These are phyloP conservation scores for Pseudogymnoascus sp. DNA, from an alignment of 2,329 filamentous ascomycete species.

Conservation along the genomic window DNA sequence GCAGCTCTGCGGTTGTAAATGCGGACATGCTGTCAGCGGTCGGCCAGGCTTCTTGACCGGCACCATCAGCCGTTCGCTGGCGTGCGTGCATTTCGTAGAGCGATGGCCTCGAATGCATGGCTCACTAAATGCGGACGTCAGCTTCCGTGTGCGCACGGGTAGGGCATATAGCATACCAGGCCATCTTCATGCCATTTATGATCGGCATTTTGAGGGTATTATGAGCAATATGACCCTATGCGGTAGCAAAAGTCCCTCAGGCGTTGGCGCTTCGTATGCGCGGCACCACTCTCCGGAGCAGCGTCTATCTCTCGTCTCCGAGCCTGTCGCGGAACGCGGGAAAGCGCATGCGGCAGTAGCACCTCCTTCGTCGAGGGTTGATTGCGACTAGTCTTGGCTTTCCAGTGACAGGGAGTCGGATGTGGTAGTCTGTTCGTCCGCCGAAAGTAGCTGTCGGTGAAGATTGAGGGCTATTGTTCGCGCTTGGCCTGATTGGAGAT, in stretches of 20 bases:
- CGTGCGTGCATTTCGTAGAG: slow-evolving; percentile 66
- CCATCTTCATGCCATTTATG: slow-evolving; percentile 64
- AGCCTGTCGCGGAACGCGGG: neutral
- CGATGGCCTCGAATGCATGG: slow-evolving; percentile 70
- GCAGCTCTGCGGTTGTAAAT: slow-evolving; percentile 42
- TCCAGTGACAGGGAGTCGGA: neutral
- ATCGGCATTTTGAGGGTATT: slow-evolving; percentile 47
- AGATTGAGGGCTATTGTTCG: neutral
- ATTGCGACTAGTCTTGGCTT: neutral
- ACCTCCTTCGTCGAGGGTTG: neutral
- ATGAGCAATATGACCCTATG: neutral
- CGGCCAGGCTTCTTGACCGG: slow-evolving; percentile 65
- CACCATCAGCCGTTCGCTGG: slow-evolving; percentile 58
- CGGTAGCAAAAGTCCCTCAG: neutral
- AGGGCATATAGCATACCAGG: slow-evolving; percentile 48
- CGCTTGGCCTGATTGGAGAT: neutral
- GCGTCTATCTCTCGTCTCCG: neutral
- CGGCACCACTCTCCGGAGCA: neutral
- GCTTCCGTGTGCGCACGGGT: slow-evolving; percentile 6
- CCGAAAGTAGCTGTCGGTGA: neutral
- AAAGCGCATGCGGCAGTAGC: neutral
- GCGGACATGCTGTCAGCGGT: slow-evolving; percentile 61
- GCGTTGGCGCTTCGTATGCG: neutral
- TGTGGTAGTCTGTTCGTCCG: neutral
- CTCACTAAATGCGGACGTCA: slow-evolving; percentile 40